Evolutionary conservation across 2,329 filamentous ascomycete genomes (phyloP), one percentile per base, ranked within the genome.

Genomic region (Colletotrichum orbiculare): DNA sequence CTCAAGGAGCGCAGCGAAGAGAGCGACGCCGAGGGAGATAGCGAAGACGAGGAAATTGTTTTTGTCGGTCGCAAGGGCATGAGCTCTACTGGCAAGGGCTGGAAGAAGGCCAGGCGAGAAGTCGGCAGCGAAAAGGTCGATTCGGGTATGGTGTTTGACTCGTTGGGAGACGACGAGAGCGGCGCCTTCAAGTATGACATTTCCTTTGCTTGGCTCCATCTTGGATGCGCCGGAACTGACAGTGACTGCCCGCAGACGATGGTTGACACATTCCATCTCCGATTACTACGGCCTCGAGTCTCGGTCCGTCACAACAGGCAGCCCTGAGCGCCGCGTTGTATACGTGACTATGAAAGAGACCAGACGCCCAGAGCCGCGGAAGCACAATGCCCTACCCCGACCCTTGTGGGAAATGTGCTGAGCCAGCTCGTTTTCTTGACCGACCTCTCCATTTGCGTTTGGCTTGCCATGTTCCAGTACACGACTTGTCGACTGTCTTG

Each of bases 211-310:
- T 25, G 25, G 25, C 25, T 25, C 25, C 25, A 25, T 25, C 25
- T 25, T 25, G 25, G 25, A 25, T 25, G 9, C 1, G 4, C 8
- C 34, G 7, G 25, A 9, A 2, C 1, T 37, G 6, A n/a, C 6
- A 33, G 6, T 8, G 5, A 69, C 69, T 71, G 58, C 67, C 41
- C 39, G 11, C n/a, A 95, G 92, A 70, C 91, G 95, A 68, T 98
- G 94, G 92, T 87, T 98, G 58, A 93, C 96, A 1, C 94, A 98
- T 77, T 91, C 92, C 63, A 94, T 98, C 68, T 95, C 93, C 9
- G 88, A 91, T 45, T 98, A 98, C 77, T 98, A 98, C 74, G 94
- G 94, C 48, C 85, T 97, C 61, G 87, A 89, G 66, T 97, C 94
- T 17, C 93, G 89, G 81, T 94, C 92, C 5, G 87, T 95, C 65